Base-by-base conservation (phyloP, 31 red algal species). In the Odonthalia washingtoniensis region DNA sequence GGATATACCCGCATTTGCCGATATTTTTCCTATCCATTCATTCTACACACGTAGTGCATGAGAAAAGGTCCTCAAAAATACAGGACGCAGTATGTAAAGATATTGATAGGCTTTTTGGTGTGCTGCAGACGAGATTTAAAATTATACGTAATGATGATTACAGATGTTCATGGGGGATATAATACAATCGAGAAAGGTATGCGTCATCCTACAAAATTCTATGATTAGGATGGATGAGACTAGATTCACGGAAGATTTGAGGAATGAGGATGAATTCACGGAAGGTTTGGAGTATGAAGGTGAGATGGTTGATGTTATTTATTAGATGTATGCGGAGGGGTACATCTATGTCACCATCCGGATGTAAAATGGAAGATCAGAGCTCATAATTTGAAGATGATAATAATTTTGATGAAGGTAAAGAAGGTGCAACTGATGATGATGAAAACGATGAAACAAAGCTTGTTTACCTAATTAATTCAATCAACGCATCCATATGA, bases 1-100 rank as follows among this genome's bases (percentile, higher is more conserved):
- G n/a, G n/a, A n/a, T n/a, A n/a, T n/a, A n/a, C n/a, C n/a, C n/a
- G n/a, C n/a, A n/a, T n/a, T n/a, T n/a, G 90, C 45, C 0, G 33
- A 86, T 81, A 14, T 86, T 86, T 80, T 6, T 62, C 39, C n/a
- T 33, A 40, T 83, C 82, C 21, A 86, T 81, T 34, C 62, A 72
- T 69, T 3, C 9, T 5, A 66, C 4, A 40, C 12, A 40, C 9
- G 41, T 4, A 44, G 16, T 36, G 3, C 27, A 16, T n/a, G n/a
- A 21, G 79, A 27, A 69, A 14, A 70, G 14, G 36, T 70, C 14
- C 37, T 53, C 63, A 70, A 64, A 30, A n/a, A n/a, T n/a, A n/a
- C n/a, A n/a, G n/a, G n/a, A n/a, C n/a, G n/a, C n/a, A n/a, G n/a
- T n/a, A n/a, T n/a, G 39, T 4, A 46, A 70, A 24, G 69, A 32